phyloP scores from a whole-genome alignment of 2,329 filamentous ascomycete species.

The Lachnellula occidentalis region DNA sequence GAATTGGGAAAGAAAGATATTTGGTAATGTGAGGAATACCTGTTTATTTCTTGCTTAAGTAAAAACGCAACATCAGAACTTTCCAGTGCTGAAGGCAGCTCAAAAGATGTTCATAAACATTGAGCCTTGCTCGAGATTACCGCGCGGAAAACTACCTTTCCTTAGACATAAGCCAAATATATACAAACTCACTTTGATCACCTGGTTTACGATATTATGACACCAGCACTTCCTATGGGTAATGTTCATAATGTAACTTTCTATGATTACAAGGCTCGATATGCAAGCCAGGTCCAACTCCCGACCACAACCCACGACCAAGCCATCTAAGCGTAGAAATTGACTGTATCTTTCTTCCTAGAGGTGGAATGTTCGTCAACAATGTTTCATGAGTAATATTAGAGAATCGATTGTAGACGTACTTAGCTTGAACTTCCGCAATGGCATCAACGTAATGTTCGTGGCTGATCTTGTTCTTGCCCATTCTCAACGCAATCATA shows the following conservation, averaged over 20 bases:
- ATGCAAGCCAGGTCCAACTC: conserved; percentile 25
- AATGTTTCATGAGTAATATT: too few relatives aligned
- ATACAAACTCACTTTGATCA: too few relatives aligned
- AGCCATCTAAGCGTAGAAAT: conserved; percentile 25
- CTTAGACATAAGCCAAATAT: too few relatives aligned
- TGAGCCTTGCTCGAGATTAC: too few relatives aligned
- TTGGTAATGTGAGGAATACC: too few relatives aligned
- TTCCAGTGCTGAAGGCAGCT: too few relatives aligned
- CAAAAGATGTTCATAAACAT: too few relatives aligned
- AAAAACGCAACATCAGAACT: too few relatives aligned
- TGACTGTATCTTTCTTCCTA: conserved; percentile 57
- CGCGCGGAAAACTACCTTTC: too few relatives aligned
- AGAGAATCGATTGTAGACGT: not conserved
- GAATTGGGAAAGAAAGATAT: too few relatives aligned
- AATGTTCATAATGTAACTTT: conserved; percentile 19
- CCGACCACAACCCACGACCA: conserved; percentile 13
- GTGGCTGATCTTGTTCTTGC: conserved; percentile 94
- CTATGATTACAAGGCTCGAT: conserved; percentile 28
- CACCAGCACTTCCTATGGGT: not conserved
- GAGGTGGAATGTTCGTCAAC: conserved; percentile 53
- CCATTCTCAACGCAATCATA: conserved; percentile 94
- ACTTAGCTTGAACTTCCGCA: conserved; percentile 73
- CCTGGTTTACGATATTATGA: not conserved
- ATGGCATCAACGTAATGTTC: conserved; percentile 99
- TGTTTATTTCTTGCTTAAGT: too few relatives aligned